These are phyloP conservation scores for Curvularia spicifera DNA, from an alignment of 2,329 filamentous ascomycete genomes.

Conservation along the genomic window DNA sequence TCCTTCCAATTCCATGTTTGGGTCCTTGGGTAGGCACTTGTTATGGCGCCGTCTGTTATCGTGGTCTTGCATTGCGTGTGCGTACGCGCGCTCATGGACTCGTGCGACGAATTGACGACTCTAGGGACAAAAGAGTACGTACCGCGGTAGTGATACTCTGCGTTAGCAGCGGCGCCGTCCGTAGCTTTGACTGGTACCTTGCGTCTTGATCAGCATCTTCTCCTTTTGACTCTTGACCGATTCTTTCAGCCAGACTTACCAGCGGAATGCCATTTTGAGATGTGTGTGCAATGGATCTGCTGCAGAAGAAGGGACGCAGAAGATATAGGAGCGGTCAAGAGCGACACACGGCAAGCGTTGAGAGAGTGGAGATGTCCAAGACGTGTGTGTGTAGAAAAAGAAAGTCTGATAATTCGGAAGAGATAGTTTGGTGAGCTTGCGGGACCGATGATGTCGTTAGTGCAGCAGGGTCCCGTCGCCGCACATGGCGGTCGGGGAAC, in stretches of 20 bases:
- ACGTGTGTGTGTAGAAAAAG: conserved; percentile 8
- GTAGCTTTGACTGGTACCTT: conserved; percentile 88
- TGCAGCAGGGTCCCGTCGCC: conserved; percentile 19
- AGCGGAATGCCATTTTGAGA: conserved; percentile 22
- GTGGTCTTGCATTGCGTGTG: neutral
- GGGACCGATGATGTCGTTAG: conserved; percentile 21
- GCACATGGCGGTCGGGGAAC: conserved; percentile 19
- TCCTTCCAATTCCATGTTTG: neutral
- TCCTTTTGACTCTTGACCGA: neutral
- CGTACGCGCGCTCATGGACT: neutral
- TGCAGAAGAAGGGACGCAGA: neutral
- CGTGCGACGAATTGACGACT: neutral
- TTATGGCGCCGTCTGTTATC: neutral
- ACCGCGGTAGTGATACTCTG: conserved; percentile 87
- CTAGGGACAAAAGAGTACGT: conserved; percentile 8
- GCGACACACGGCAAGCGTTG: conserved; percentile 2
- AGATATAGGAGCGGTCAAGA: conserved; percentile 2
- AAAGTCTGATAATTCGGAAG: conserved; percentile 12
- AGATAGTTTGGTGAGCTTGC: conserved; percentile 18
- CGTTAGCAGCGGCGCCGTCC: conserved; percentile 82
- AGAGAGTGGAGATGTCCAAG: conserved; percentile 14
- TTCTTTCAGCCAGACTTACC: conserved; percentile 3
- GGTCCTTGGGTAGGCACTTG: neutral
- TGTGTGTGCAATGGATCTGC: neutral
- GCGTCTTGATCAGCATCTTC: conserved; percentile 6